phyloP scores from a whole-genome alignment of 2,329 filamentous ascomycete genomes.

The Verticillium nonalfalfae region DNA sequence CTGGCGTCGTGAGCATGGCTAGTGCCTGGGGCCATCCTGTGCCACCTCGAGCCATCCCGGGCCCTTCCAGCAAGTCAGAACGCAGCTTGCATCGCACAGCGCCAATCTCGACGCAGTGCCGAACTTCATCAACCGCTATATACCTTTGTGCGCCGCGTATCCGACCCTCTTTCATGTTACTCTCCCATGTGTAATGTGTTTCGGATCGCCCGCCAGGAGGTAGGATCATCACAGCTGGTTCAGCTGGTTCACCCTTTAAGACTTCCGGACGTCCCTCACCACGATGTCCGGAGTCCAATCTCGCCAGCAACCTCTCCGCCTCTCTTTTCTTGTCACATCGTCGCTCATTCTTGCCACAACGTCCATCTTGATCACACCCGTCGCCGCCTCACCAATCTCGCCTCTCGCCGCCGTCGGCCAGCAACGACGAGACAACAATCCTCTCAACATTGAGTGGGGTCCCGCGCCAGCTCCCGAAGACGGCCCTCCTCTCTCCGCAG shows the following conservation, averaged over 20 bases:
- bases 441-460: constrained; percentile 43
- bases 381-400: neutral
- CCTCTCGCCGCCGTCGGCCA: neutral
- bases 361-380: constrained; percentile 8
- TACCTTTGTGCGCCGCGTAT: constrained; percentile 39
- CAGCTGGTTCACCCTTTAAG: constrained; percentile 18
- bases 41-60: constrained; percentile 1
- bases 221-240: constrained; percentile 23
- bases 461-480: constrained; percentile 54
- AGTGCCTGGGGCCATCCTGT: constrained; percentile 16
- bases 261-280: constrained; percentile 19
- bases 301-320: constrained; percentile 18
- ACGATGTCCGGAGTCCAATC: constrained; percentile 32
- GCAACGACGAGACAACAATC: constrained; percentile 17
- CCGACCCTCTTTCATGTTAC: constrained; percentile 33
- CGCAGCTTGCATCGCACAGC: constrained; percentile 30
- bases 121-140: constrained; percentile 51
- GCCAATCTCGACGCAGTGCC: constrained; percentile 35
- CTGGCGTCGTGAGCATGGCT: constrained; percentile 15
- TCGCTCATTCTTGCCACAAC: constrained; percentile 10
- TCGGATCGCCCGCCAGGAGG: constrained; percentile 41
- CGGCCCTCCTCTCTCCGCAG: constrained; percentile 51
- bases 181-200: constrained; percentile 37
- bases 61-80: constrained; percentile 32
- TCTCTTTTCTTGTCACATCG: constrained; percentile 18